A percentile compares a stretch with the other conserved stretches of the same genome.
Evolutionary conservation across 805 yeast genomes (phyloP).

Genomic region (Ogataea trehaloabstinens): DNA sequence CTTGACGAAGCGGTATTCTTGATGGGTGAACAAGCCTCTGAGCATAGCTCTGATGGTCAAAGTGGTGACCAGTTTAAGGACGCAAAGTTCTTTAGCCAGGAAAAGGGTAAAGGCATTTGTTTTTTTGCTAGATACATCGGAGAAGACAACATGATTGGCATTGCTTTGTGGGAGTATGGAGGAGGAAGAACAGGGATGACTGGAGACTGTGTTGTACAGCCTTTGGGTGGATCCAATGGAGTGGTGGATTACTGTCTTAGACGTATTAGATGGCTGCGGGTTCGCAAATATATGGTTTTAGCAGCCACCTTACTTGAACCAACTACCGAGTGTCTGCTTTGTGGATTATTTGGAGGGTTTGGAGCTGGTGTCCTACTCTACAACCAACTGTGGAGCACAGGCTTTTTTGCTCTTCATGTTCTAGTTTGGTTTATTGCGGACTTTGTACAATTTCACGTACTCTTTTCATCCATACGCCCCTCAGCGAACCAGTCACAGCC

Average conservation of each 20-base stretch:
- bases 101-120: constrained; percentile 49
- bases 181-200: constrained; percentile 72
- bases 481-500: constrained; percentile 8
- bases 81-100: constrained; percentile 30
- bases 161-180: constrained; percentile 74
- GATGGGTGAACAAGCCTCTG: constrained; percentile 30
- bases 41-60: constrained; percentile 30
- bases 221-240: constrained; percentile 44
- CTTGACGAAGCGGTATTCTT: constrained; percentile 55
- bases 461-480: constrained; percentile 32
- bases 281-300: constrained; percentile 82
- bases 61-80: constrained; percentile 33
- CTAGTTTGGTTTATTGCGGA: constrained; percentile 64
- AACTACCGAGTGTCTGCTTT: constrained; percentile 71
- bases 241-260: constrained; percentile 60
- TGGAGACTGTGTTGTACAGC: constrained; percentile 78
- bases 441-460: constrained; percentile 50
- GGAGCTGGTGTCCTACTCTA: constrained; percentile 49
- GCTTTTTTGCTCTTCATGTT: constrained; percentile 52
- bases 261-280: constrained; percentile 82
- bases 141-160: constrained; percentile 91
- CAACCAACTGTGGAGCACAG: constrained; percentile 29
- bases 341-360: constrained; percentile 65
- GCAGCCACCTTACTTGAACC: constrained; percentile 86
- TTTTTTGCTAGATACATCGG: constrained; percentile 81